Base-by-base conservation (phyloP, 129 eudicot genomes). In the Glebionis coronaria region DNA sequence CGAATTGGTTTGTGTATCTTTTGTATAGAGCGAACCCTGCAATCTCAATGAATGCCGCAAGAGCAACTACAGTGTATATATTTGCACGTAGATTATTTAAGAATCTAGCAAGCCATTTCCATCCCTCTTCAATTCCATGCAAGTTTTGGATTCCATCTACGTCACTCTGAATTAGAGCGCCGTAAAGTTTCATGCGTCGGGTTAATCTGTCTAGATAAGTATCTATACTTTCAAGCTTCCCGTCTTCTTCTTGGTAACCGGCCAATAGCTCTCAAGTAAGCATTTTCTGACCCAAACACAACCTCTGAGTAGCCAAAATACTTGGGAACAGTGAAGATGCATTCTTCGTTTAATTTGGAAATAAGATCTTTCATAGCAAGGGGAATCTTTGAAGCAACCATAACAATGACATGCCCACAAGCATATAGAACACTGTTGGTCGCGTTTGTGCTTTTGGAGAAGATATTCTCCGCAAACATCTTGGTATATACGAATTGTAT, bases 41-140 rank as follows among this genome's bases (percentile, higher is more conserved):
- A 87, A 87, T 78, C 99, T 81, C 82, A 23, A 89, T 80, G 78
- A 89, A 89, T 16, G 97, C 90, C 59, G 80, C 78, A 54, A 94
- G 82, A 2, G 97, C 87, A 63, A 79, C 83, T 10, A 75, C 85
- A 27, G 97, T 82, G 71, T 82, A 81, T 12, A 67, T 40, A 76
- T 86, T 89, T 65, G 93, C 85, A 0, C 95, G 97, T 65, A 94
- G 85, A 54, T 78, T n/a, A 77, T 89, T 94, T 82, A 94, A 76
- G 67, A 84, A 89, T 63, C 97, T 79, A 19, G 97, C 97, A 56
- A 94, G 84, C 99, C 99, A 94, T 40, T 84, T 75, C 99, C 99
- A 94, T 7, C 99, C 99, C 73, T 89, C 95, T 70, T 69, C 72
- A 27, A 94, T 76, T 55, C 97, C 99, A 76, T 94, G 99, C 62